Evolutionary conservation across 768 basidiomycete genomes (phyloP), one percentile per base, ranked within the genome.

Genomic region (Boletus patriciae): DNA sequence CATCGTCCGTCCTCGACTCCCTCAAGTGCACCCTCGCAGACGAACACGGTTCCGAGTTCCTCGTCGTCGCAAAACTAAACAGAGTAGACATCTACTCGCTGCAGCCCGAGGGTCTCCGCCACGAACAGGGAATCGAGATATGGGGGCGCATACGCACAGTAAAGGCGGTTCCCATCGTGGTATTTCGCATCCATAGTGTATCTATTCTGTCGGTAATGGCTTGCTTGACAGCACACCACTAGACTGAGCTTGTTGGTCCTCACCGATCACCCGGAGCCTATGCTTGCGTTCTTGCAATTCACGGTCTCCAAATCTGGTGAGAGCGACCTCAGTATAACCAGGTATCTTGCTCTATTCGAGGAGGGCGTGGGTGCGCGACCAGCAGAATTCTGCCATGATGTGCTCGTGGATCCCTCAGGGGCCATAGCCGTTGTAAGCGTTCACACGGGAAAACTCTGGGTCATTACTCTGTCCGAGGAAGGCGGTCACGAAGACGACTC

Each of bases 201-300:
- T 49, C 43, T 48, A 33, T 38, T 40, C 46, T 50, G 44, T 57
- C 48, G n/a, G 54, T 58, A 38, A 61, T 36, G 29, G 6, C 31
- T 60, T 31, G 42, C 38, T 54, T 50, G n/a, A 57, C 51, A 62
- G 57, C 60, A 64, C 63, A 73, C 75, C 73, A 53, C 74, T 74
- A 42, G 58, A 64, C 36, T 75, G 72, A 61, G 78, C 77, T 29
- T 92, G 15, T 68, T 90, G 21, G 77, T 90, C 33, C 77, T 92
- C 66, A 80, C 87, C 0, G 88, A 88, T 57, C 89, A 91, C 62
- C 90, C 90, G 1, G 83, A 88, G 34, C 87, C 90, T 10, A 83
- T 85, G 57, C 77, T 92, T 13, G 70, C 92, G 36, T 77, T 91
- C 60, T 74, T 93, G 40, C 67, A 74, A 4, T 88, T 85, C 65